Percentiles rank a stretch among this genome's conserved stretches.
Evolutionary conservation across 257 asterid genomes (phyloP).

Genomic region (Orobanche coerulescens): DNA sequence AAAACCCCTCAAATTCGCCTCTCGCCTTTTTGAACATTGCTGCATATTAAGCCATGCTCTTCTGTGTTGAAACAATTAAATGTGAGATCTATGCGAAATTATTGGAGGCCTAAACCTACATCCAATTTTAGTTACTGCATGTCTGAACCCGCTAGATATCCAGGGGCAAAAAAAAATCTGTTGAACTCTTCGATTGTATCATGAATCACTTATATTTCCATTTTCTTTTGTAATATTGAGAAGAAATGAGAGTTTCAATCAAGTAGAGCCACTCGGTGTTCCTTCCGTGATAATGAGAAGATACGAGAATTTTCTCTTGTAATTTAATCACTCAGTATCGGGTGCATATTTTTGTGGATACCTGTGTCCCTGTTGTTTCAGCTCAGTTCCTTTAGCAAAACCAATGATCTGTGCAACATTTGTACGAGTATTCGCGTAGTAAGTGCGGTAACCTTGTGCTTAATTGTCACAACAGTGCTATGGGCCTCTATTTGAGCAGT

Average conservation of each 20-base stretch:
- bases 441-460: background rate
- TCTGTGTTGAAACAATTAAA: background rate
- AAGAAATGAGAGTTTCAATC: no score
- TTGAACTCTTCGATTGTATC: no score
- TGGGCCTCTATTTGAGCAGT: background rate
- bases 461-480: background rate
- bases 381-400: background rate
- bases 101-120: background rate
- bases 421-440: slow-evolving; percentile 2
- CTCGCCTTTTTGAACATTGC: no score
- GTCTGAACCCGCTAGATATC: no score
- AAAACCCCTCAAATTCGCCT: no score
- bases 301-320: background rate
- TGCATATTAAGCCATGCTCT: background rate
- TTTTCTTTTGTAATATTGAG: background rate
- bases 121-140: background rate
- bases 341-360: background rate
- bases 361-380: background rate
- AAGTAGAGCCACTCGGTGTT: background rate
- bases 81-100: background rate
- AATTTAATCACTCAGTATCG: background rate
- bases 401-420: background rate
- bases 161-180: no score
- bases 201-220: no score
- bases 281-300: background rate